Conservation (phyloP, 352 stramenopile species). For the Phytopythium aichiense region DNA sequence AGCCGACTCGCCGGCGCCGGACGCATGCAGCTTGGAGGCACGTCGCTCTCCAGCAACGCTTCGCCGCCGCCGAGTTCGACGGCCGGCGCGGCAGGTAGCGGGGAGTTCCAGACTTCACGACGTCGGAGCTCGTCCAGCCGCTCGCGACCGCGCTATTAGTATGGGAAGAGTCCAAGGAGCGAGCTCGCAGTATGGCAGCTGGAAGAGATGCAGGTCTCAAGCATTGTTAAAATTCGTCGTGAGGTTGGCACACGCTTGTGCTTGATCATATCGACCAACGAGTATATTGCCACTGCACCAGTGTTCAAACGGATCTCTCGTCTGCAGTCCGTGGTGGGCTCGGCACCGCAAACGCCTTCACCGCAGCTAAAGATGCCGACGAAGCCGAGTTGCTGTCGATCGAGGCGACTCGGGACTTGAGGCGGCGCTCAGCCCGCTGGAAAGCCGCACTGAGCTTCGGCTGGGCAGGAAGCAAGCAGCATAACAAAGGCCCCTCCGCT, state of each 20-base stretch:
- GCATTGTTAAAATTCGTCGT: not conserved
- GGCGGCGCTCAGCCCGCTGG: not conserved
- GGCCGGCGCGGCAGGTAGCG: not conserved
- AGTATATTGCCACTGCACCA: not conserved
- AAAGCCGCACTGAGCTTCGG: slow-evolving; percentile 3
- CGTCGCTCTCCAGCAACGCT: not conserved
- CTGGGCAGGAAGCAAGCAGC: slow-evolving; percentile 25
- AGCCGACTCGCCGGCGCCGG: slow-evolving; percentile 49
- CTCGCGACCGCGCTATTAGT: slow-evolving; percentile 7
- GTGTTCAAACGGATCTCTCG: not conserved
- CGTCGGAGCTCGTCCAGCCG: slow-evolving; percentile 9
- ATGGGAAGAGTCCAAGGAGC: not conserved
- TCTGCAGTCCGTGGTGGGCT: not conserved
- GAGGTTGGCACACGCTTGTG: not conserved
- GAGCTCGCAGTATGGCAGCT: not conserved
- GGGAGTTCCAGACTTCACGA: not conserved
- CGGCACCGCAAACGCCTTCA: not conserved
- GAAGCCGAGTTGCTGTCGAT: not conserved
- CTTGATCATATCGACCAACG: not conserved
- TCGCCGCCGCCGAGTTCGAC: not conserved
- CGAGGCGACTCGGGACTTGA: not conserved
- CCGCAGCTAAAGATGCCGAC: not conserved
- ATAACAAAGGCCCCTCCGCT: slow-evolving; percentile 13
- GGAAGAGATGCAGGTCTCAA: not conserved
- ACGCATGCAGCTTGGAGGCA: slow-evolving; percentile 56